These are phyloP conservation scores for Multifurca ochricompacta DNA, from an alignment of 768 basidiomycete species.

Conservation along the genomic window DNA sequence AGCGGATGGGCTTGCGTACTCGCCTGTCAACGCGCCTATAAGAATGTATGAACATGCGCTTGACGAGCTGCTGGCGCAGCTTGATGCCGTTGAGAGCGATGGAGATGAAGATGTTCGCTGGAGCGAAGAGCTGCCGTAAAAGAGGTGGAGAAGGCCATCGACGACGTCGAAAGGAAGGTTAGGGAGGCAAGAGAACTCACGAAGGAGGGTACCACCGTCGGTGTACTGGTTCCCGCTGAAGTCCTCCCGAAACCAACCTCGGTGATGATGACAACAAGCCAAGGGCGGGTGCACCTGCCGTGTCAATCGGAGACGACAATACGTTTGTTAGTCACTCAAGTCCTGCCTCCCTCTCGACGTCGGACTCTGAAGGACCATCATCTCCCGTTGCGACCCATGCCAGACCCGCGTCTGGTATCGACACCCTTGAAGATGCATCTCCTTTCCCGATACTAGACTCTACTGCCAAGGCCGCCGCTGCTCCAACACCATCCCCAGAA, in stretches of 20 bases:
- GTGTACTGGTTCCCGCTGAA: background rate
- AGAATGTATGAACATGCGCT: slow-evolving; percentile 58
- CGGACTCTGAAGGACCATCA: background rate
- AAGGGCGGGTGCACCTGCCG: background rate
- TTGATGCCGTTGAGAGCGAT: slow-evolving; percentile 62
- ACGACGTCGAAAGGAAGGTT: slow-evolving; percentile 36
- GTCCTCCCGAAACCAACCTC: no score
- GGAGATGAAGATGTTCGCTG: slow-evolving; percentile 47
- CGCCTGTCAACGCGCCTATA: slow-evolving; percentile 49
- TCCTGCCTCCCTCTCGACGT: background rate
- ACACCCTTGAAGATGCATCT: background rate
- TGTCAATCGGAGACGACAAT: background rate
- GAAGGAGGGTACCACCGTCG: background rate
- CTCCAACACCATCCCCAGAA: no score
- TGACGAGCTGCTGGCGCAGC: slow-evolving; percentile 51
- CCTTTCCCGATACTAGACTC: background rate
- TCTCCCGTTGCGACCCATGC: no score
- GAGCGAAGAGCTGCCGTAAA: slow-evolving; percentile 45
- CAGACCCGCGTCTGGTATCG: background rate
- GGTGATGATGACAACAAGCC: background rate
- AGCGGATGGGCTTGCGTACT: slow-evolving; percentile 44
- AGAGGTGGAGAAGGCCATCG: slow-evolving; percentile 53
- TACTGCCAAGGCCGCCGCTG: background rate
- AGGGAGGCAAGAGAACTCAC: background rate
- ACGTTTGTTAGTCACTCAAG: background rate